These are phyloP conservation scores for Solanum pimpinellifolium DNA, from an alignment of 257 asterid genomes.

Conservation along the genomic window DNA sequence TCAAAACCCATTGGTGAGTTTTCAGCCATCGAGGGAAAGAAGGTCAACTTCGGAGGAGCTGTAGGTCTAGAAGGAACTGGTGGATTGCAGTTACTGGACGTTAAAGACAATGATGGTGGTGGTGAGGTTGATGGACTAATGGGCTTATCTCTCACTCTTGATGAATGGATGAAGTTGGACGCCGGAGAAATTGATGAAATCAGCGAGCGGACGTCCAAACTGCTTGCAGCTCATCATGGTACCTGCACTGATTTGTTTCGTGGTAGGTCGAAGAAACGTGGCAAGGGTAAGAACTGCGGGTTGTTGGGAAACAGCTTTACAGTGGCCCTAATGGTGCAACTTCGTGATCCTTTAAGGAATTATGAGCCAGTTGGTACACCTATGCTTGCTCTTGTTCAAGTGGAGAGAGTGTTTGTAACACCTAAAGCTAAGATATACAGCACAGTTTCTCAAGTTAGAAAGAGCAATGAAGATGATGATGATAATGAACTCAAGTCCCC, in stretches of 20 bases:
- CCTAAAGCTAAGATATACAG: constrained; percentile 67
- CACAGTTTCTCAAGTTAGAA: constrained; percentile 37
- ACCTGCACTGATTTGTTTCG: constrained; percentile 43
- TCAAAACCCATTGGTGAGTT: constrained; percentile 54
- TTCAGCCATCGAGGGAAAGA: constrained; percentile 62
- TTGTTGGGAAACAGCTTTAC: constrained; percentile 80
- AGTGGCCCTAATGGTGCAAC: constrained; percentile 88
- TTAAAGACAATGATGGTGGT: constrained; percentile 65
- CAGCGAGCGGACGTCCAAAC: constrained; percentile 56
- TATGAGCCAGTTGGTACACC: constrained; percentile 95
- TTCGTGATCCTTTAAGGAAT: constrained; percentile 81
- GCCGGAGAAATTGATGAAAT: constrained; percentile 67
- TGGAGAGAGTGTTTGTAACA: constrained; percentile 81
- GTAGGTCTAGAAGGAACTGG: constrained; percentile 79
- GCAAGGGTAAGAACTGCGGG: constrained; percentile 55
- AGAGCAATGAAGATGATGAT: constrained; percentile 7
- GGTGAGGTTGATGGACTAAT: constrained; percentile 72
- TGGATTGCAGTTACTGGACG: constrained; percentile 68
- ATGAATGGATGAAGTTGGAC: constrained; percentile 92
- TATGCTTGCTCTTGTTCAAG: constrained; percentile 94
- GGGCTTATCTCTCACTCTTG: constrained; percentile 82
- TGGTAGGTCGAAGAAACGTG: constrained; percentile 58
- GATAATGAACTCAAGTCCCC: constrained; percentile 17
- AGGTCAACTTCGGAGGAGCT: constrained; percentile 31
- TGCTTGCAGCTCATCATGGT: constrained; percentile 91